Base-by-base conservation (phyloP, 2,329 filamentous ascomycete species). In the Mollisia scopiformis region DNA sequence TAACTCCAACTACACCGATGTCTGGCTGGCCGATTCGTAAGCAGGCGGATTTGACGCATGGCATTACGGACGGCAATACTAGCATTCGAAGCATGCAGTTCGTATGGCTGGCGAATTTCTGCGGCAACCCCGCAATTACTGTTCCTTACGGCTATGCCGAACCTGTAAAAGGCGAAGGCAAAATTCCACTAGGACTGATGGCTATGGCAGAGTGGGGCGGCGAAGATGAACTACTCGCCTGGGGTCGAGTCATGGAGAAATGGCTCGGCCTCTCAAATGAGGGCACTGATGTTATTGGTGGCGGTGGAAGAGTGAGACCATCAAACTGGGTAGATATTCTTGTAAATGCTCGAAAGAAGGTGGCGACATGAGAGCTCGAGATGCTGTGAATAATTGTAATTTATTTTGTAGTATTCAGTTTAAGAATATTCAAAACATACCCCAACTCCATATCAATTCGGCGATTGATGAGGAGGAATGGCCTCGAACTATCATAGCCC, bases 51-150 rank as follows among this genome's bases (percentile, higher is more conserved):
- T 78, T 87, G 16, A 78, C 78, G n/a, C 87, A 93, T 69, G 93
- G 93, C 2, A 79, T 92, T 66, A 88, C 83, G 37, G 89, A 97
- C 73, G 88, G 83, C 0, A 92, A 95, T 72, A 80, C 78, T 62
- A 88, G 86, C 16, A 78, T 96, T n/a, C 80, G 84, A 27, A 91
- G 85, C 71, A 96, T 97, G 92, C 86, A 89, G 74, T 97, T 92
- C 75, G 87, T 91, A 16, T 96, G 90, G 84, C 76, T 96, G 35
- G 90, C 93, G 6, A 97, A 97, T 75, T 88, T 92, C 68, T 86
- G 82, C 0, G 93, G 93, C 0, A 88, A 88, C 52, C 93, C 93
- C 0, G 87, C 91, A 1, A 84, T 96, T 13, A 87, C 81, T 49
- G 87, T 86, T 35, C 92, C 93, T 0, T 87, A 91, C 11, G 93